phyloP scores from a whole-genome alignment of 352 stramenopile species.

The Elongisporangium anandrum region DNA sequence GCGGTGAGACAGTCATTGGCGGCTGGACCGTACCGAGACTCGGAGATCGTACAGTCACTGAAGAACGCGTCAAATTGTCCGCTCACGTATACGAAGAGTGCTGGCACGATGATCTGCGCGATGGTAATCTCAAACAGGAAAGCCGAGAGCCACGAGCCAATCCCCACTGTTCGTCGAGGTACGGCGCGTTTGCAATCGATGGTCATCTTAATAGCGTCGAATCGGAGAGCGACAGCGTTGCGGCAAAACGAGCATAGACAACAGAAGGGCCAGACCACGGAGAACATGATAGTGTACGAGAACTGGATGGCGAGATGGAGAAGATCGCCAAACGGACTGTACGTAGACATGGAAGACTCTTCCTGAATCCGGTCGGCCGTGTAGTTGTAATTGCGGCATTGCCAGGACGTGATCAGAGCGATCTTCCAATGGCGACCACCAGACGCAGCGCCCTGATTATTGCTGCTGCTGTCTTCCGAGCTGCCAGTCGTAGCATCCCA shows the following conservation, averaged over 20 bases:
- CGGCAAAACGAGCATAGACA: conserved; percentile 44
- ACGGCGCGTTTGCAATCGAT: conserved; percentile 61
- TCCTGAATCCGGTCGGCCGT: conserved; percentile 48
- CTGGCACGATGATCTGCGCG: conserved; percentile 41
- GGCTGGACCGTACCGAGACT: conserved; percentile 34
- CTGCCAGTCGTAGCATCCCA: conserved; percentile 13
- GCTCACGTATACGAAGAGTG: conserved; percentile 60
- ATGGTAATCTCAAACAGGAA: conserved; percentile 54
- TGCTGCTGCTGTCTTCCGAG: neutral
- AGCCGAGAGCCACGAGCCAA: conserved; percentile 44
- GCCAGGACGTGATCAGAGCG: conserved; percentile 47
- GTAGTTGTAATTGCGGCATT: conserved; percentile 55
- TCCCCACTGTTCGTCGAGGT: conserved; percentile 44
- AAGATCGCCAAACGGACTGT: conserved; percentile 46
- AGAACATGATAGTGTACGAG: conserved; percentile 69
- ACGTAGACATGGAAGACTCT: conserved; percentile 57
- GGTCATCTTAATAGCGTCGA: conserved; percentile 61
- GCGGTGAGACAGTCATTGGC: conserved; percentile 13
- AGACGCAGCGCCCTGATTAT: neutral
- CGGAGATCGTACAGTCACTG: conserved; percentile 23
- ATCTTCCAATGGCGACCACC: conserved; percentile 11
- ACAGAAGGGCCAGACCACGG: conserved; percentile 61
- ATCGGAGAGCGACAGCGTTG: conserved; percentile 47
- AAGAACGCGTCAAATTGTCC: conserved; percentile 60
- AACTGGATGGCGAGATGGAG: conserved; percentile 66